Evolutionary conservation across 805 yeast genomes (phyloP).

Genomic region (Danielia oregonensis): DNA sequence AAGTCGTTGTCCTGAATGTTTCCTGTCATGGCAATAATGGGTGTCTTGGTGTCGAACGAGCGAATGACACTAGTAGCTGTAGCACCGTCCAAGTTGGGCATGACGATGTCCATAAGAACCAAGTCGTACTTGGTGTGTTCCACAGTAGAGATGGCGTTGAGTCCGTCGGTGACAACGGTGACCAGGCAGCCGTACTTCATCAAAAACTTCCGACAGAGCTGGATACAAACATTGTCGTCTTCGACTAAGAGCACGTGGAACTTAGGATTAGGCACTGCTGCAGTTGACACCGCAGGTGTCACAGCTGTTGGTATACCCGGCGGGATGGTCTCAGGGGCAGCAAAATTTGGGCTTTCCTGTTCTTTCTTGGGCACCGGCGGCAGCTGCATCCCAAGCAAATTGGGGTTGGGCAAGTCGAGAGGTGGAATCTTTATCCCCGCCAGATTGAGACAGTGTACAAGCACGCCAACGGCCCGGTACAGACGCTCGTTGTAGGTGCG

Average conservation of each 20-base stretch:
- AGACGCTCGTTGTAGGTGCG: conserved; percentile 57
- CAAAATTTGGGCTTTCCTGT: conserved; percentile 1
- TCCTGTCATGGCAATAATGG: conserved; percentile 93
- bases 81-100: conserved; percentile 87
- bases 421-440: conserved; percentile 69
- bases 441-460: conserved; percentile 47
- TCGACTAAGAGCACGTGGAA: conserved; percentile 75
- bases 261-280: conserved; percentile 33
- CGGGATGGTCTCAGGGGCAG: conserved; percentile 1
- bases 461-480: conserved; percentile 46
- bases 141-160: conserved; percentile 76
- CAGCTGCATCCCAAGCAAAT: conserved; percentile 17
- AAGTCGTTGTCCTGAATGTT: conserved; percentile 80
- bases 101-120: conserved; percentile 82
- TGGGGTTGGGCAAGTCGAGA: conserved; percentile 50
- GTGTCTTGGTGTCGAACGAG: conserved; percentile 77
- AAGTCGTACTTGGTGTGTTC: conserved; percentile 71
- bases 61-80: conserved; percentile 89
- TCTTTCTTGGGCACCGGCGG: conserved; percentile 10
- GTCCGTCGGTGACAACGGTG: conserved; percentile 88
- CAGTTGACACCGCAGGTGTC: neutral
- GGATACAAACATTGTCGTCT: conserved; percentile 79
- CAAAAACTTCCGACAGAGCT: conserved; percentile 76
- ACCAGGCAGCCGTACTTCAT: conserved; percentile 89
- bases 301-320: conserved; percentile 1